Evolutionary conservation across 257 asterid genomes (phyloP).

Genomic region (Solanum bukasovii): DNA sequence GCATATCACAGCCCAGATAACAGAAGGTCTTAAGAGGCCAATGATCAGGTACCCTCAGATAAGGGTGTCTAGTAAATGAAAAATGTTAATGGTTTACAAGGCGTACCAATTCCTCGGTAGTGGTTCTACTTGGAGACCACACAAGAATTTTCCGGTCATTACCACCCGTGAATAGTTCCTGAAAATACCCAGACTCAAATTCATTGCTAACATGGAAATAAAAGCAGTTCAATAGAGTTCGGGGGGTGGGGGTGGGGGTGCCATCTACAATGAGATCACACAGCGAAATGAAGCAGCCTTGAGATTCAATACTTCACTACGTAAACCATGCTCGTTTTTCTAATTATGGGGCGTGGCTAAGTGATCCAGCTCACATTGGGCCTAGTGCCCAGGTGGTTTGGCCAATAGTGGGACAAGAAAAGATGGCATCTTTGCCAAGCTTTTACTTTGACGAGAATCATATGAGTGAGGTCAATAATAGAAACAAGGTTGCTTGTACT

Average conservation of each 20-base stretch:
- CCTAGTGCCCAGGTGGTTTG: neutral
- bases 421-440: neutral
- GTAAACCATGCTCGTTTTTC: neutral
- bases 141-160: constrained; percentile 83
- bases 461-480: neutral
- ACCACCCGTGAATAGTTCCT: constrained; percentile 82
- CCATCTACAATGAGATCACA: neutral
- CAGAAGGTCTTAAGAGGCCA: neutral
- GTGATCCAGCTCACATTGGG: neutral
- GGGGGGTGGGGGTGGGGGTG: neutral
- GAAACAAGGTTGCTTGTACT: neutral
- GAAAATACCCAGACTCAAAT: constrained; percentile 1
- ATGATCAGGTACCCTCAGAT: neutral
- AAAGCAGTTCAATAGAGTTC: neutral
- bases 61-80: neutral
- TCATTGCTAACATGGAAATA: neutral
- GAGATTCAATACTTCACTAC: neutral
- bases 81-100: neutral
- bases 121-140: constrained; percentile 64
- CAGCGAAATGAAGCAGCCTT: neutral
- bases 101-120: constrained; percentile 47
- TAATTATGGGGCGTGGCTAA: neutral
- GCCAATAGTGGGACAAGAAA: neutral
- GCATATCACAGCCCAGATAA: constrained; percentile 8
- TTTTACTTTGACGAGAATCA: neutral